These are phyloP conservation scores for Backusella macrospora DNA, from an alignment of 192 early-diverging fungal species.

Conservation along the genomic window DNA sequence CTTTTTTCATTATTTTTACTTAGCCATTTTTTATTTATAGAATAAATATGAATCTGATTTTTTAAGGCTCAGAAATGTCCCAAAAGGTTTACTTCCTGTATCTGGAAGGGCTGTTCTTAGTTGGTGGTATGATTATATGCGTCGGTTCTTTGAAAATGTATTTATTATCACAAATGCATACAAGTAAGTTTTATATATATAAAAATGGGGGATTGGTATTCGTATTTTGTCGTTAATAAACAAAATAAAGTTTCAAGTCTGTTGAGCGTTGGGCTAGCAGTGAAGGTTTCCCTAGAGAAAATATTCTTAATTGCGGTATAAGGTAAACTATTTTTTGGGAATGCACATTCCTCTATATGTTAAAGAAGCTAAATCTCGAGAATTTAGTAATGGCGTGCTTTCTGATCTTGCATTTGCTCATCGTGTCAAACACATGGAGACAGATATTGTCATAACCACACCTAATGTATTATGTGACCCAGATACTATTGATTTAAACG, in stretches of 20 bases:
- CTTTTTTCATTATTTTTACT: background rate
- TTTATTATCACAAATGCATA: conserved; percentile 41
- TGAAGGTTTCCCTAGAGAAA: conserved; percentile 31
- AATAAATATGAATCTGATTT: conserved; percentile 22
- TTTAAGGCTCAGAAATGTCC: conserved; percentile 37
- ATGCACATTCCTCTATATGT: background rate
- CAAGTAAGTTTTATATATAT: conserved; percentile 38
- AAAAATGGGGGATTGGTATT: background rate
- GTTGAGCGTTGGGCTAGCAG: conserved; percentile 41
- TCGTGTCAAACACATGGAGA: conserved; percentile 16
- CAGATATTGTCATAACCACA: conserved; percentile 15
- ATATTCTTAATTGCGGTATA: conserved; percentile 41
- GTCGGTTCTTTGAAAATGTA: conserved; percentile 8
- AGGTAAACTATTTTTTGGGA: conserved; percentile 23
- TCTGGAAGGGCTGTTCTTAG: conserved; percentile 41
- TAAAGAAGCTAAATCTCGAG: conserved; percentile 2
- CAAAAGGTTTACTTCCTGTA: conserved; percentile 44
- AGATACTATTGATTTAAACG: background rate
- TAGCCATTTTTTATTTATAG: background rate
- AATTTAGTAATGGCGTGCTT: conserved; percentile 21
- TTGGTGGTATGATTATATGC: conserved; percentile 36
- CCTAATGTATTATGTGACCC: conserved; percentile 28
- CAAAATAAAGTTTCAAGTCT: conserved; percentile 36
- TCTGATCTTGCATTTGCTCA: conserved; percentile 22
- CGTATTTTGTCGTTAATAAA: background rate